Percentiles rank a stretch among this genome's conserved stretches.
Evolutionary conservation across 176 grass and related monocot genomes (phyloP).

Genomic region (Puccinellia tenuiflora): DNA sequence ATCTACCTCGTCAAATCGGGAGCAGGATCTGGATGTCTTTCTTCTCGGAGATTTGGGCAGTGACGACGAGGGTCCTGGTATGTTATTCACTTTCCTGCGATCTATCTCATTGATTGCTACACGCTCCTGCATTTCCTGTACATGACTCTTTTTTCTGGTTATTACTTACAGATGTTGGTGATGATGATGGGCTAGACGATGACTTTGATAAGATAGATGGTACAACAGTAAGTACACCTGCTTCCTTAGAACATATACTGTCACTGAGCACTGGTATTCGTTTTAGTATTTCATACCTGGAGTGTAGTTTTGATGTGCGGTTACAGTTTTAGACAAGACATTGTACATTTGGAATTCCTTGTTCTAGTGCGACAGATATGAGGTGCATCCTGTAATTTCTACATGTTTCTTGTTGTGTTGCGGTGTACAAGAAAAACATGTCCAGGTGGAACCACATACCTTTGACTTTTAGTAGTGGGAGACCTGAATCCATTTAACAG

Average conservation of each 20-base stretch:
- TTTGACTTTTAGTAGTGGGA: not conserved
- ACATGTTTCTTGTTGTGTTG: not conserved
- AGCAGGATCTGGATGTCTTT: slow-evolving; percentile 90
- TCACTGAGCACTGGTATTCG: not conserved
- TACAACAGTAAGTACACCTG: slow-evolving; percentile 50
- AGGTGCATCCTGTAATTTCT: not conserved
- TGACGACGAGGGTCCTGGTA: slow-evolving; percentile 81
- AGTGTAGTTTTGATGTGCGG: not conserved
- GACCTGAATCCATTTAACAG: not conserved
- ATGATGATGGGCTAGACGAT: slow-evolving; percentile 70
- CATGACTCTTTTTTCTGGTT: slow-evolving; percentile 10
- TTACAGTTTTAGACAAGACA: not conserved
- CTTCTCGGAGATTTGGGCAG: slow-evolving; percentile 89
- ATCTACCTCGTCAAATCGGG: slow-evolving; percentile 59
- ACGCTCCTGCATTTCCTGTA: slow-evolving; percentile 10
- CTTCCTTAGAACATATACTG: not conserved
- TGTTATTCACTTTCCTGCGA: slow-evolving; percentile 7
- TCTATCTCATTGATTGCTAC: not conserved
- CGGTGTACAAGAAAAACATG: not conserved
- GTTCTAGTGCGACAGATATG: not conserved
- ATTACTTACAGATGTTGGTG: slow-evolving; percentile 58
- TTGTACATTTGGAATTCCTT: not conserved
- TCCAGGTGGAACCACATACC: not conserved
- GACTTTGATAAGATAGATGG: slow-evolving; percentile 88
- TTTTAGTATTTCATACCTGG: not conserved